A percentile compares a stretch with the other conserved stretches of the same genome.
phyloP scores from a whole-genome alignment of 108 stramenopile genomes.

The Phaeodactylum tricornutum region DNA sequence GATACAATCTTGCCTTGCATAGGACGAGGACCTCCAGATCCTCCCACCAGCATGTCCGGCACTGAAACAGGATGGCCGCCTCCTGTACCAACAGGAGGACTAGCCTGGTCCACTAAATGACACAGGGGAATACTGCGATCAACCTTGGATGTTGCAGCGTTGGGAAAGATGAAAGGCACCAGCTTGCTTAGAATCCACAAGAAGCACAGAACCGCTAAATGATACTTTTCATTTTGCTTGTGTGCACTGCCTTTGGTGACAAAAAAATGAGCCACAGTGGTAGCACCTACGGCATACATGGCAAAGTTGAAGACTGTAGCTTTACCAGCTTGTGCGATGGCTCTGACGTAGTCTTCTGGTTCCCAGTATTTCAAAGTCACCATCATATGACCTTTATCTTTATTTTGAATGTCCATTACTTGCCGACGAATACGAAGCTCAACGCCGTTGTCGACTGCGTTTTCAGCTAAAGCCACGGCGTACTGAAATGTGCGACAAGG shows the following conservation, averaged over 20 bases:
- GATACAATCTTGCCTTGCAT: slow-evolving; percentile 44
- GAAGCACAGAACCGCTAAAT: too few relatives aligned
- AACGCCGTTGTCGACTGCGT: slow-evolving; percentile 80
- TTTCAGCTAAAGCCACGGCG: slow-evolving; percentile 71
- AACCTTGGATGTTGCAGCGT: too few relatives aligned
- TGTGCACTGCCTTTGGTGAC: too few relatives aligned
- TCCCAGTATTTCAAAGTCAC: slow-evolving; percentile 55
- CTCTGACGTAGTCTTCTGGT: slow-evolving; percentile 41
- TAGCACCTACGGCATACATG: too few relatives aligned
- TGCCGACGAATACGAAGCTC: slow-evolving; percentile 65
- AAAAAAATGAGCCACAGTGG: too few relatives aligned
- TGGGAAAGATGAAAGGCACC: too few relatives aligned
- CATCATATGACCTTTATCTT: slow-evolving; percentile 12
- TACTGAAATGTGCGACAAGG: too few relatives aligned
- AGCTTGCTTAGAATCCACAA: too few relatives aligned
- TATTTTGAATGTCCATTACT: slow-evolving; percentile 36
- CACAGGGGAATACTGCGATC: slow-evolving; percentile 17
- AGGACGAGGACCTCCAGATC: slow-evolving; percentile 40
- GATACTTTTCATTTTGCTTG: too few relatives aligned
- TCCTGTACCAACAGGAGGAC: slow-evolving; percentile 29
- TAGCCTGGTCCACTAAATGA: slow-evolving; percentile 38
- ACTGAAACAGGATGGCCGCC: slow-evolving; percentile 37
- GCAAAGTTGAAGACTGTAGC: too few relatives aligned
- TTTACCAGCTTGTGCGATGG: slow-evolving; percentile 1
- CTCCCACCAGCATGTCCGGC: slow-evolving; percentile 60